Evolutionary conservation across 805 yeast genomes (phyloP), one percentile per base, ranked within the genome.

Genomic region (Metschnikowia lunata): DNA sequence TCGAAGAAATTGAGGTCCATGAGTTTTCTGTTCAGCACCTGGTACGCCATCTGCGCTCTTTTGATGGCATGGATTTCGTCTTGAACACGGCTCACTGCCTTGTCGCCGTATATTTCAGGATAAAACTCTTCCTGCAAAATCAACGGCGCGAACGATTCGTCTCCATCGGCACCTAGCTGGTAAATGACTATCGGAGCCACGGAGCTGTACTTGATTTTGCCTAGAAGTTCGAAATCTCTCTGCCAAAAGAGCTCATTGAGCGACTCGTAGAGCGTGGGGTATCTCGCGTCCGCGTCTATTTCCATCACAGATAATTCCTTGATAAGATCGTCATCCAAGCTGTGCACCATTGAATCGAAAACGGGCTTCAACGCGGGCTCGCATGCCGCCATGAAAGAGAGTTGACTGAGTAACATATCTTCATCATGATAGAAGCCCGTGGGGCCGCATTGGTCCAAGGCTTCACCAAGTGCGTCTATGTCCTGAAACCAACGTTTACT

Each of bases 231-330:
- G 27, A 57, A 55, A 32, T 61, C 61, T 33, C 55, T 59, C 27
- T 56, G 61, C 74, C 75, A 70, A 42, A 71, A 66, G 45, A 69
- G 52, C 37, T 59, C 62, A 46, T 66, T 61, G 41, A 71, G 58
- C 1, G 70, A 48, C 30, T 59, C 63, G 39, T 64, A 62, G n/a
- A 71, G 51, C 18, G 56, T 56, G 3, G 50, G 13, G 12, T 50
- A 42, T 30, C 69, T 50, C 7, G 51, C 38, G 10, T 68, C 73
- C 9, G 45, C 29, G 28, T 71, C 74, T 13, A 71, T 57, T 26
- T 67, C 66, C 30, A 71, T 52, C 5, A 63, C 57, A 8, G 54
- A 50, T 15, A 69, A 40, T 8, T 55, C 60, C 40, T 56, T 59
- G 34, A 37, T 45, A 13, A 56, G 53, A 3, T 56, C 62, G 34